These are phyloP conservation scores for Lentinula edodes DNA, from an alignment of 768 basidiomycete genomes.

Conservation along the genomic window DNA sequence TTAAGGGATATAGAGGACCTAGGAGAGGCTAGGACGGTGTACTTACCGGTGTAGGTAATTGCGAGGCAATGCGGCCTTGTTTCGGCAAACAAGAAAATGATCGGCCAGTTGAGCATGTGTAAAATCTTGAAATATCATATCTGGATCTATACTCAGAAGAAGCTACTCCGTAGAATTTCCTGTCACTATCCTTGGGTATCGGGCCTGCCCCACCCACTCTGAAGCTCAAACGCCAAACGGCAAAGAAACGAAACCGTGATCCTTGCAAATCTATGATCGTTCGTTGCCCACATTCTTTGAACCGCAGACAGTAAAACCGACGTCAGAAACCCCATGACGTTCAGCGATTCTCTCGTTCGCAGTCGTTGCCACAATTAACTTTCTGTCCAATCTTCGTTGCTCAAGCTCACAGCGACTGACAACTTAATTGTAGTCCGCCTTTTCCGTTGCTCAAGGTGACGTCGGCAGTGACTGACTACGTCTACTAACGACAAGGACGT, in stretches of 20 bases:
- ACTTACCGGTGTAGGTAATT: neutral
- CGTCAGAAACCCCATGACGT: neutral
- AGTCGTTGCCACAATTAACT: neutral
- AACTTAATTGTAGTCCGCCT: neutral
- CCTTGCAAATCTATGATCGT: neutral
- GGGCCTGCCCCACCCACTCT: neutral
- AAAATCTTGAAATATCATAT: neutral
- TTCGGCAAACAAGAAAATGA: conserved; percentile 5
- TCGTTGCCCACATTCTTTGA: neutral
- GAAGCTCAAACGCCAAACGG: conserved; percentile 1
- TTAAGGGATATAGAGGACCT: neutral
- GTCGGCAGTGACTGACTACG: neutral
- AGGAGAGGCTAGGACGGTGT: neutral
- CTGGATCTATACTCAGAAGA: conserved; percentile 1
- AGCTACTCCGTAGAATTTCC: neutral
- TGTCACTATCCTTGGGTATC: conserved; percentile 2
- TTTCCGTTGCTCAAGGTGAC: neutral
- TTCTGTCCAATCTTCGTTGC: neutral
- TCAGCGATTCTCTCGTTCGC: neutral
- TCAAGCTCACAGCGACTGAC: neutral
- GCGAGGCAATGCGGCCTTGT: conserved; percentile 5
- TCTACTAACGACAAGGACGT: too few species aligned
- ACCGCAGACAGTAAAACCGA: conserved; percentile 1
- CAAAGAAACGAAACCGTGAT: conserved; percentile 2
- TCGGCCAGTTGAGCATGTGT: conserved; percentile 2